Base-by-base conservation (phyloP, 441 rosid species). In the Isatis lusitanica region DNA sequence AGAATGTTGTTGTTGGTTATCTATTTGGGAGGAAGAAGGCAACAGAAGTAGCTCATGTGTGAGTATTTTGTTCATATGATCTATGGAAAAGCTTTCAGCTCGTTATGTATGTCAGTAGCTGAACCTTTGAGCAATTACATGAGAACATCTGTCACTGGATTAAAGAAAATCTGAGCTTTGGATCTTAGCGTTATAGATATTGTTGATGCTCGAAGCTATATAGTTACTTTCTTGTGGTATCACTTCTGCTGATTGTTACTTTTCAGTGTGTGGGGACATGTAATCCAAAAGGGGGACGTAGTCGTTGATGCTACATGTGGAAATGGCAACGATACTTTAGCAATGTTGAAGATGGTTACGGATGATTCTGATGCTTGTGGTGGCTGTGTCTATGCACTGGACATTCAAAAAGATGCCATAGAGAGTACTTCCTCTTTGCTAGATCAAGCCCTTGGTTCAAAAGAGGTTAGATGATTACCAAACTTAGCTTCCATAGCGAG, bases 31-130 rank as follows among this genome's bases (percentile, higher is more conserved):
- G 66, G 82, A 92, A 85, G 87, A 94, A 86, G 53, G 90, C 97
- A 73, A 92, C 98, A n/a, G 93, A 94, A 85, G 90, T 88, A 47
- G 97, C 97, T 84, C 98, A 89, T 75, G 73, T 85, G 97, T 92
- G 73, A 79, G 90, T 89, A 73, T 12, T 46, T 65, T 5, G 18
- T 47, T 1, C 30, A 30, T 16, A 0, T 21, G 7, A 16, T 50
- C 28, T 3, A 35, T 6, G 26, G 10, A 39, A 1, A 7, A 44
- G 60, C 7, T 63, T 53, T 42, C 33, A 4, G 16, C 17, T 43
- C 9, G 11, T 64, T 63, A 6, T 72, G 63, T 53, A 13, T 33
- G 26, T 52, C 21, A 51, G 5, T 15, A 60, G 66, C 50, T 52
- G 21, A 12, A 51, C 18, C 46, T 21, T 35, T 12, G 40, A 50